These are phyloP conservation scores for Lachnellula occidentalis DNA, from an alignment of 2,329 filamentous ascomycete species.

Conservation along the genomic window DNA sequence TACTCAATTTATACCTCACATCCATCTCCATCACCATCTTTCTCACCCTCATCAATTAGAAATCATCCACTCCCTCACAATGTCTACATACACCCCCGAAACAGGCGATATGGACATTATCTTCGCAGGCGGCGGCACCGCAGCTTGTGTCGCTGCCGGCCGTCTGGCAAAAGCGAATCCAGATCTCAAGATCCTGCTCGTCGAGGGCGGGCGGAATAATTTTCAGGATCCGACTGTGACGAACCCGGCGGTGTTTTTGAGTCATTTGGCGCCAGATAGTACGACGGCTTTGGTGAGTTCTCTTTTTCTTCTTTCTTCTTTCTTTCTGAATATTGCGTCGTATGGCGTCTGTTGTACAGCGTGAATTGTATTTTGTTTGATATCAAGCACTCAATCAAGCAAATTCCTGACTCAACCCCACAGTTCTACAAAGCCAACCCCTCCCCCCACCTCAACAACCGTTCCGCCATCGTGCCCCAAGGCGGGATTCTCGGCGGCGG, in stretches of 20 bases:
- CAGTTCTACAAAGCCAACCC: slow-evolving; percentile 47
- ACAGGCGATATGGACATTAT: slow-evolving; percentile 44
- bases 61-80: too few relatives aligned
- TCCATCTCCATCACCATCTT: too few relatives aligned
- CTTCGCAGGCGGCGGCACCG: slow-evolving; percentile 45
- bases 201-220: slow-evolving; percentile 50
- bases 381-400: too few relatives aligned
- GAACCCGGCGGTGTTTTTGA: slow-evolving; percentile 45
- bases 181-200: slow-evolving; percentile 43
- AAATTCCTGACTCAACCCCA: not conserved
- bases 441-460: slow-evolving; percentile 39
- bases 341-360: too few relatives aligned
- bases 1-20: too few relatives aligned
- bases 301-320: not conserved
- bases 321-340: too few relatives aligned
- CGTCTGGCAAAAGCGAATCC: slow-evolving; percentile 47
- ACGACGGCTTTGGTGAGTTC: slow-evolving; percentile 37
- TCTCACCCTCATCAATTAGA: too few relatives aligned
- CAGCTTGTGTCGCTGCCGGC: slow-evolving; percentile 44
- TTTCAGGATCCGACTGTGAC: slow-evolving; percentile 44
- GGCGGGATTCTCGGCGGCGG: slow-evolving; percentile 56
- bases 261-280: slow-evolving; percentile 42
- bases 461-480: slow-evolving; percentile 37
- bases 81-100: slow-evolving; percentile 16
- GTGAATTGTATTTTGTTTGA: not conserved